Evolutionary conservation across 495 filamentous ascomycete species (phyloP).

Genomic region (Echria macrotheca): DNA sequence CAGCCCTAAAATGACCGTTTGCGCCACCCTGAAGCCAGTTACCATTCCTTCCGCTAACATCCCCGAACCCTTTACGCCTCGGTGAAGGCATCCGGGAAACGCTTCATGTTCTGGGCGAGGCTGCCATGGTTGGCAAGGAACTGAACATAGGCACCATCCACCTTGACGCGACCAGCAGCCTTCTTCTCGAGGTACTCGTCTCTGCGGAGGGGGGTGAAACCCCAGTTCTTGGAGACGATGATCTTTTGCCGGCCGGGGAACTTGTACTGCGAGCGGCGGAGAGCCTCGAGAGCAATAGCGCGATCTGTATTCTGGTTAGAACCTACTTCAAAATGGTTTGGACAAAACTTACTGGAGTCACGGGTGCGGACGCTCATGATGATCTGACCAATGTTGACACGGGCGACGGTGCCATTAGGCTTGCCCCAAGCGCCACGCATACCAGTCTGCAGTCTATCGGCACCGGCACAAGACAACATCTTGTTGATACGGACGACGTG

Average conservation of each 20-base stretch:
- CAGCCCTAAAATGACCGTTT: constrained; percentile 30
- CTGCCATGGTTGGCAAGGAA: constrained; percentile 89
- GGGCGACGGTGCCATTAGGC: constrained; percentile 94
- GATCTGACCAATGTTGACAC: constrained; percentile 99
- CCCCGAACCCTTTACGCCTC: constrained; percentile 29
- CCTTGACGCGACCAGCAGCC: constrained; percentile 79
- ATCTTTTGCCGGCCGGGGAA: constrained; percentile 99
- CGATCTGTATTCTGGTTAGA: constrained; percentile 54
- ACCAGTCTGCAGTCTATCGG: constrained; percentile 99
- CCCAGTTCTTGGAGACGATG: constrained; percentile 99
- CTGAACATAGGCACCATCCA: constrained; percentile 98
- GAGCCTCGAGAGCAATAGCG: constrained; percentile 90
- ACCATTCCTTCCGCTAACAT: constrained; percentile 32
- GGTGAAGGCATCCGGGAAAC: constrained; percentile 88
- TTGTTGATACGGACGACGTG: constrained; percentile 99
- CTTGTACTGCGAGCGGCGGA: constrained; percentile 99
- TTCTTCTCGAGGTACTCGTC: constrained; percentile 94
- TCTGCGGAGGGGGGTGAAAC: constrained; percentile 94
- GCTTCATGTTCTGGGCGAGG: constrained; percentile 78
- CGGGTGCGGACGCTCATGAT: constrained; percentile 92
- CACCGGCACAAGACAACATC: constrained; percentile 99
- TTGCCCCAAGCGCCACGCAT: constrained; percentile 99
- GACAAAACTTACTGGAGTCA: constrained; percentile 63
- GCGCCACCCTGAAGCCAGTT: constrained; percentile 30
- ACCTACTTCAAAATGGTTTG: background rate